Evolutionary conservation across 805 yeast genomes (phyloP).

Genomic region (Yamadazyma takamatsuzukensis): DNA sequence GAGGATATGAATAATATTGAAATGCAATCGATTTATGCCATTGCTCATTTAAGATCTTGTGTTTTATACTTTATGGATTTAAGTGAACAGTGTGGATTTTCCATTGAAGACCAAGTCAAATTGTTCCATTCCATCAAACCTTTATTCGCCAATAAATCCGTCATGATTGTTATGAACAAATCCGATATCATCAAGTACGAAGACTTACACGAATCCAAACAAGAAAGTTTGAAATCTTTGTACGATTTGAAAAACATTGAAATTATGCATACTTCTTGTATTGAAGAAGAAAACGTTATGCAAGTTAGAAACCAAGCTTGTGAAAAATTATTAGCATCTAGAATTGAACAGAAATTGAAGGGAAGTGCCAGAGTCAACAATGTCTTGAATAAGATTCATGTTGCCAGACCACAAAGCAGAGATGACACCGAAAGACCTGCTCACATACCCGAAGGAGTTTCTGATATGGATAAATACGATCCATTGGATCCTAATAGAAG

Average conservation of each 20-base stretch:
- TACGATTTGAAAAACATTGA: slow-evolving; percentile 76
- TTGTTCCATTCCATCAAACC: slow-evolving; percentile 97
- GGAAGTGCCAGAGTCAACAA: slow-evolving; percentile 85
- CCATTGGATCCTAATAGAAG: slow-evolving; percentile 78
- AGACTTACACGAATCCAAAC: slow-evolving; percentile 75
- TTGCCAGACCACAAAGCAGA: slow-evolving; percentile 83
- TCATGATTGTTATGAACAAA: slow-evolving; percentile 92
- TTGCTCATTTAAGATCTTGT: slow-evolving; percentile 96
- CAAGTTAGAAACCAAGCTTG: slow-evolving; percentile 95
- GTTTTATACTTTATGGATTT: slow-evolving; percentile 97
- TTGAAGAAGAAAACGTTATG: slow-evolving; percentile 92
- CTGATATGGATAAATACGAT: slow-evolving; percentile 63
- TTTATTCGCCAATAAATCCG: slow-evolving; percentile 93
- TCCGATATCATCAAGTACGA: slow-evolving; percentile 84
- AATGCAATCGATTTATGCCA: slow-evolving; percentile 98
- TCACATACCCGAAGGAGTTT: slow-evolving; percentile 75
- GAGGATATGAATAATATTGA: slow-evolving; percentile 99
- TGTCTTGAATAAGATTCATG: slow-evolving; percentile 93
- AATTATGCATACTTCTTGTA: slow-evolving; percentile 89
- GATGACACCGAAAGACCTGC: slow-evolving; percentile 82
- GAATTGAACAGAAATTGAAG: slow-evolving; percentile 95
- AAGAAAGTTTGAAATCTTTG: slow-evolving; percentile 65
- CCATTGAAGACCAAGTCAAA: slow-evolving; percentile 95
- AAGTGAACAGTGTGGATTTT: slow-evolving; percentile 98
- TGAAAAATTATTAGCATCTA: slow-evolving; percentile 89